These are phyloP conservation scores for Emericellopsis cladophorae DNA, from an alignment of 2,329 filamentous ascomycete species.

Conservation along the genomic window DNA sequence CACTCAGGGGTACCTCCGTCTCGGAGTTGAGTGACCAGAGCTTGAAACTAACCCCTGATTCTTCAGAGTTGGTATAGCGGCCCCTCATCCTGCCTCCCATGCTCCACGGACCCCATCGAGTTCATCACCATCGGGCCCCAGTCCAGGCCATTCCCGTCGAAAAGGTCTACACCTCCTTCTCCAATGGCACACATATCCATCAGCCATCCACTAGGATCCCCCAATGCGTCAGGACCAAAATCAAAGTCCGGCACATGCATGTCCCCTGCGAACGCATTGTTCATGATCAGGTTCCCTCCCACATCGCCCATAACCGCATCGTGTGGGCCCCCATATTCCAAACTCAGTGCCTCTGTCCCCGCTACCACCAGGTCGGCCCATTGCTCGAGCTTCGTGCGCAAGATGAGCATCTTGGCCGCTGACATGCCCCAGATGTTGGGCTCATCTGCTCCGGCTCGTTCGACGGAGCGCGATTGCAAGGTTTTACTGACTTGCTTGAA, in stretches of 20 bases:
- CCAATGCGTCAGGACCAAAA: not conserved
- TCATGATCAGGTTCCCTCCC: not conserved
- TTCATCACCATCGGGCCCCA: no score
- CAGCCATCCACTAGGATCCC: not conserved
- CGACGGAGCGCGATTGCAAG: conserved; percentile 16
- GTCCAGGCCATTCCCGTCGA: no score
- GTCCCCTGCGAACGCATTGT: not conserved
- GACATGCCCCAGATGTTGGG: conserved; percentile 36
- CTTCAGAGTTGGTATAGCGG: no score
- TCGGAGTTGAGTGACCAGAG: no score
- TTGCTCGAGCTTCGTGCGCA: conserved; percentile 29
- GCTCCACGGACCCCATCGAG: no score
- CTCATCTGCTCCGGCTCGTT: conserved; percentile 18
- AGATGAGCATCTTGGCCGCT: conserved; percentile 32
- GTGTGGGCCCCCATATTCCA: conserved; percentile 6
- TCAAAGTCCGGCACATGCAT: not conserved
- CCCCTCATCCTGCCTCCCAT: no score
- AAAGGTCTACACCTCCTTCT: no score
- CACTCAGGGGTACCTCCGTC: no score
- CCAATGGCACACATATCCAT: not conserved
- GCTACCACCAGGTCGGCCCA: conserved; percentile 32
- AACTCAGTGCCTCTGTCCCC: conserved; percentile 13
- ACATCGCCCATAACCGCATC: not conserved
- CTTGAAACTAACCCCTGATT: no score
- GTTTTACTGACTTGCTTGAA: conserved; percentile 29